Percentiles rank a stretch among this genome's conserved stretches.
Conservation (phyloP, 1,139 yeast species). For the Fermentozyma sake region DNA sequence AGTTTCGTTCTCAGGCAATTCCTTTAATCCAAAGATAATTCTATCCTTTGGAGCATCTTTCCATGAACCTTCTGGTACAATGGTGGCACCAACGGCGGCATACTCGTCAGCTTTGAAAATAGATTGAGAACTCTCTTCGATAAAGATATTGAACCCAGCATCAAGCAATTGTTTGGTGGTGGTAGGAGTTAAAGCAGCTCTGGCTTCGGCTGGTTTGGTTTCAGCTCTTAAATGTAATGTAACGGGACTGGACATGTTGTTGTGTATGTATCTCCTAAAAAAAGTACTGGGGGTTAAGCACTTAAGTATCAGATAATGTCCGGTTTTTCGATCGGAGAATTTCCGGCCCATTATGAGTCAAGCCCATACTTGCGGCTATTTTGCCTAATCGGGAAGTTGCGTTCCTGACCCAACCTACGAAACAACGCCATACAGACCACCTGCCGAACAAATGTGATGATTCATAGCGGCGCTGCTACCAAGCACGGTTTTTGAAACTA, state of each 20-base stretch:
- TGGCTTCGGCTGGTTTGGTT: slow-evolving; percentile 93
- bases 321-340: too few relatives aligned
- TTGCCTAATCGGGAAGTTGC: too few relatives aligned
- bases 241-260: slow-evolving; percentile 28
- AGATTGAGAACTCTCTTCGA: slow-evolving; percentile 83
- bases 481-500: too few relatives aligned
- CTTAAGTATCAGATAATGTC: too few relatives aligned
- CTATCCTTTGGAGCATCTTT: slow-evolving; percentile 83
- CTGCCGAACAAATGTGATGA: too few relatives aligned
- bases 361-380: too few relatives aligned
- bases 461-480: too few relatives aligned
- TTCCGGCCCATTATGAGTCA: too few relatives aligned
- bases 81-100: slow-evolving; percentile 71
- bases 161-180: slow-evolving; percentile 79
- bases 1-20: slow-evolving; percentile 82
- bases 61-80: slow-evolving; percentile 95
- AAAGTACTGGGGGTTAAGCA: too few relatives aligned
- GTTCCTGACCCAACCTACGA: too few relatives aligned
- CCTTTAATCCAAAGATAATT: slow-evolving; percentile 89
- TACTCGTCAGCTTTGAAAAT: slow-evolving; percentile 75
- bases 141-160: slow-evolving; percentile 84
- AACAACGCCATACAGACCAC: too few relatives aligned
- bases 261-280: too few relatives aligned
- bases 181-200: slow-evolving; percentile 93
- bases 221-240: slow-evolving; percentile 87